Base-by-base conservation (phyloP, 768 basidiomycete genomes). In the Suillus placidus region DNA sequence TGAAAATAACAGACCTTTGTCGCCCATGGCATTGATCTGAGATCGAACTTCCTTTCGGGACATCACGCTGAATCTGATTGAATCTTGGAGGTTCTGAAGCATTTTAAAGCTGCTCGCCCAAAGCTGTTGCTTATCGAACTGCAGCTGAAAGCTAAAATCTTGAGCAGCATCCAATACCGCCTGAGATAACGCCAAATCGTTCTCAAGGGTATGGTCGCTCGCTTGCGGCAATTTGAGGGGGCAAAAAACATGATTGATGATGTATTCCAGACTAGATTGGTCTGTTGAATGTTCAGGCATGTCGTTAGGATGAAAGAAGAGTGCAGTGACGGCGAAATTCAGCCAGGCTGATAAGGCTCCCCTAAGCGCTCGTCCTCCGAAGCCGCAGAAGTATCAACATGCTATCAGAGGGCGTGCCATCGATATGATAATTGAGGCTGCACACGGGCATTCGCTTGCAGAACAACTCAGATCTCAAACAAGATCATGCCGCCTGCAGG, bases 171-270 rank as follows among this genome's bases (percentile, higher is more conserved):
- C 37, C 0, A 71, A 52, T 1, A 77, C 62, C 3, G 70, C 64
- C 9, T 60, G 51, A 51, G 73, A 70, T 0, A 84, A 69, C 0
- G 72, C 67, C 37, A 67, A 61, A 8, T 82, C 77, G 7, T 72
- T 70, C 13, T 58, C 14, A 13, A 65, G 56, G 1, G 30, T 57
- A 34, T 71, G 64, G 64, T 84, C 83, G 18, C 80, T 72, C 9
- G 71, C 65, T 45, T 77, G 77, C 1, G 83, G 83, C 6, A 84
- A 73, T 42, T 73, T 74, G 1, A 80, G 77, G 4, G 84, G 84
- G 9, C 78, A 68, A 66, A 84, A 83, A 0, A 85, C 72, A 61
- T 85, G 84, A 8, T 79, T 77, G 20, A 82, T 61, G 40, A 78
- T 68, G 66, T 82, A 85, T 16, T 69, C 35, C 38, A 71, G 60